Evolutionary conservation across 2,329 filamentous ascomycete genomes (phyloP), one percentile per base, ranked within the genome.

Genomic region (Lachnellula occidentalis): DNA sequence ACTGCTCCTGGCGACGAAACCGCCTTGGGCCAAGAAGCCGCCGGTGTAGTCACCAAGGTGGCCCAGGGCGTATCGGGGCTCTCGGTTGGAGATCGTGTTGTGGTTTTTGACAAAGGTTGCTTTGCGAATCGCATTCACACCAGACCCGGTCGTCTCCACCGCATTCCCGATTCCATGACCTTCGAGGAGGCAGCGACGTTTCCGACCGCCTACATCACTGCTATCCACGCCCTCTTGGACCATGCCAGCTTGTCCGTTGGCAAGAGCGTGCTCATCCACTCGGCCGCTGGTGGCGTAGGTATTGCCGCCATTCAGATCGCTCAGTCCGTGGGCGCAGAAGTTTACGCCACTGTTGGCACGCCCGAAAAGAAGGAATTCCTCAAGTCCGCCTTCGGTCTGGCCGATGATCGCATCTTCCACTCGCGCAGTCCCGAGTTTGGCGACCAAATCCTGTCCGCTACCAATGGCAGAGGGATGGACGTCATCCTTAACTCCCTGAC

Each of bases 331-430:
- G 52, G 39, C 11, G 47, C 46, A 24, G 21, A 61, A 4, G 59
- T 80, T 4, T 76, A 74, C 53, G 70, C 69, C 2, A 78, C 74
- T 0, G 61, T 54, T 5, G 57, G 61, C 12, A 60, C 19, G 34
- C 21, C 49, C 2, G 54, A 51, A n/a, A 58, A 60, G 51, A 46
- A 53, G 12, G 43, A 53, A 14, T 59, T 70, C 27, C 49, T 73
- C 0, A 58, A 64, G 7, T 49, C 64, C 1, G 50, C 50, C 1
- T 65, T 60, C 46, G 63, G 63, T 1, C 66, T 81, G 7, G 64
- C 70, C 0, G 43, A 65, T 0, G 55, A 68, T 1, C 67, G 67
- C 15, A 74, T 79, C 9, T 59, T 80, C 3, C 62, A 64, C 45
- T 66, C 62, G 2, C 59, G 63, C 14, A 61, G 65, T 34, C 37